phyloP scores from a whole-genome alignment of 208 protist genomes.

The Trypanosomatidae sp. region DNA sequence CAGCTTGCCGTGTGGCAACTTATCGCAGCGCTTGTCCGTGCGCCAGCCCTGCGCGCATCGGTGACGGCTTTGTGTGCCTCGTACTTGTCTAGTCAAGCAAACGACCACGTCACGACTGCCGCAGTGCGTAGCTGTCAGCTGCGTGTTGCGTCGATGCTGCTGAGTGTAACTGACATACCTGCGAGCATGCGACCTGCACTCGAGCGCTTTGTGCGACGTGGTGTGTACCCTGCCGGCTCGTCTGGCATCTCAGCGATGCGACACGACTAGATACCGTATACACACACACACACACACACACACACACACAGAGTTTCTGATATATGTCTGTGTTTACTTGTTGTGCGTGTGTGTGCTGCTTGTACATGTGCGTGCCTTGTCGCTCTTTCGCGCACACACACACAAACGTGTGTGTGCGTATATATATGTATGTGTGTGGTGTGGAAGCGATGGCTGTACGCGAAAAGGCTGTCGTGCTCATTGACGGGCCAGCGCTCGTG shows the following conservation, averaged over 20 bases:
- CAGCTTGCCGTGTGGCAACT: slow-evolving; percentile 36
- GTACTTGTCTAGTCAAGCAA: slow-evolving; percentile 23
- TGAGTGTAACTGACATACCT: slow-evolving; percentile 9
- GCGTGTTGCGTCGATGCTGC: slow-evolving; percentile 14
- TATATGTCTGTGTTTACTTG: background rate
- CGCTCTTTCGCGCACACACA: background rate
- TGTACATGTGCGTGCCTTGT: background rate
- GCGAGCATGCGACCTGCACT: slow-evolving; percentile 18
- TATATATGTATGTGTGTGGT: background rate
- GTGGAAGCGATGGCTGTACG: slow-evolving; percentile 21
- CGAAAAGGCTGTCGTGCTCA: slow-evolving; percentile 58
- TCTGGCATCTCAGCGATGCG: slow-evolving; percentile 28
- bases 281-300: too few relatives aligned
- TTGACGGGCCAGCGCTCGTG: slow-evolving; percentile 75
- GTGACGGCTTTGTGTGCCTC: slow-evolving; percentile 28
- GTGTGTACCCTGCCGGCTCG: slow-evolving; percentile 57
- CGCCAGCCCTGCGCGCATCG: slow-evolving; percentile 3
- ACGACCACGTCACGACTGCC: slow-evolving; percentile 14
- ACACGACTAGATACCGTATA: slow-evolving; percentile 10
- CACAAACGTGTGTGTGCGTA: background rate
- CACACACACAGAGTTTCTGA: background rate
- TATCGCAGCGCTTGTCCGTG: slow-evolving; percentile 6
- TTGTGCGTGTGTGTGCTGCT: background rate
- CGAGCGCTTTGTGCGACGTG: slow-evolving; percentile 12
- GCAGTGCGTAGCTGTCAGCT: slow-evolving; percentile 40